Base-by-base conservation (phyloP, 2,329 filamentous ascomycete species). In the Akanthomyces muscarius region DNA sequence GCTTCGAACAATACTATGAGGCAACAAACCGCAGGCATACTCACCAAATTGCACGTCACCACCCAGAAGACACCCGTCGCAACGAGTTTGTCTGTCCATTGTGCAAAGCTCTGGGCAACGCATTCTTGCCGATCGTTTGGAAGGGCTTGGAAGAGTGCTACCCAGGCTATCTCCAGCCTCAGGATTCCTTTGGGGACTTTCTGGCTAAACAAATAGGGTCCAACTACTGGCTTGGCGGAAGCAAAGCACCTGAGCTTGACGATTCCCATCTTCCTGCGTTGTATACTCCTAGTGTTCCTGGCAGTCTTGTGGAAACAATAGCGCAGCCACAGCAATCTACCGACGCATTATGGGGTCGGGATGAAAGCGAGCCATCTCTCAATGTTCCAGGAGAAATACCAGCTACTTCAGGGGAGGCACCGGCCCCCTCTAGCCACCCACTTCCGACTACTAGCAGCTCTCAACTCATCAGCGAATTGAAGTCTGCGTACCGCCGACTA, bases 41-140 rank as follows among this genome's bases (percentile, higher is more conserved):
- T 23, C 91, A 95, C 70, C 95, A 99, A 73, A 97, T 99, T 74
- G 93, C 95, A 8, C 86, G 95, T 16, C 91, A 97, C 69, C 95
- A 98, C 69, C 95, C 95, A 0, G 96, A 99, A 73, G 84, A 88
- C 62, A 83, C 91, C 2, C 81, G 84, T 23, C 81, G 85, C 50
- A 90, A 96, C 66, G 95, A 99, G 70, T 99, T 99, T 73, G 90
- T 98, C 61, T 99, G 95, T 69, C 95, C 95, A 1, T 81, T 99
- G 0, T 99, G 95, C 80, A 99, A 99, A 76, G 96, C 95, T 4
- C 82, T 99, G 0, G 95, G 95, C 3, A 99, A 99, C 72, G 86
- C 91, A 0, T 99, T 99, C 77, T 75, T 99, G 44, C 96, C 96
- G 0, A 92, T 99, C 65, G 88, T 96, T 44, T 99, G 95, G 95